These are phyloP conservation scores for Lanmaoa rubissima DNA, from an alignment of 768 basidiomycete genomes.

Conservation along the genomic window DNA sequence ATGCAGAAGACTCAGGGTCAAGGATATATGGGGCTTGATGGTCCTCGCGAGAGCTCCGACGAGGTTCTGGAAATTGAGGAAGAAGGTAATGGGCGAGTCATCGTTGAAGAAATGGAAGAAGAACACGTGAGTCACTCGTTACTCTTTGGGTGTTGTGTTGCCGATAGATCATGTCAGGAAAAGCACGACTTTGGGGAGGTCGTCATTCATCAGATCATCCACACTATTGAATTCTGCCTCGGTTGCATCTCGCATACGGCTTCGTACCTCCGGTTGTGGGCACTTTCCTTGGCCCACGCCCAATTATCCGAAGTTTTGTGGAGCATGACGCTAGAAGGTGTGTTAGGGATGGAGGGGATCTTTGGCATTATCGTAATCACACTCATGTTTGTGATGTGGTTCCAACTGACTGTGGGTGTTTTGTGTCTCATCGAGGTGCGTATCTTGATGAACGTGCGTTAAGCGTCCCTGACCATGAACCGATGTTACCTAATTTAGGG, in stretches of 20 bases:
- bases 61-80: slow-evolving; percentile 73
- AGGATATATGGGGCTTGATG: slow-evolving; percentile 75
- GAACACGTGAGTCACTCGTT: slow-evolving; percentile 60
- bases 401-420: slow-evolving; percentile 68
- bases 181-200: slow-evolving; percentile 93
- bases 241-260: slow-evolving; percentile 99
- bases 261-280: slow-evolving; percentile 93
- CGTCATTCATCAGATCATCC: slow-evolving; percentile 95
- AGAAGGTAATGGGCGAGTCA: slow-evolving; percentile 72
- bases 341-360: slow-evolving; percentile 61
- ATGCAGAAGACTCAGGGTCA: slow-evolving; percentile 78
- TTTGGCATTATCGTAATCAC: slow-evolving; percentile 54
- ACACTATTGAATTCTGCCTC: slow-evolving; percentile 98
- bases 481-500: slow-evolving; percentile 49
- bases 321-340: slow-evolving; percentile 74
- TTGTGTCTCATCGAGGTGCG: slow-evolving; percentile 95
- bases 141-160: slow-evolving; percentile 2
- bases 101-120: slow-evolving; percentile 66
- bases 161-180: slow-evolving; percentile 44
- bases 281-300: slow-evolving; percentile 95
- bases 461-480: slow-evolving; percentile 6
- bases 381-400: slow-evolving; percentile 71
- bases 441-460: slow-evolving; percentile 18
- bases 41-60: slow-evolving; percentile 54
- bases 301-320: slow-evolving; percentile 95